Base-by-base conservation (phyloP, 2,329 filamentous ascomycete genomes). In the Xylariaceae sp. region DNA sequence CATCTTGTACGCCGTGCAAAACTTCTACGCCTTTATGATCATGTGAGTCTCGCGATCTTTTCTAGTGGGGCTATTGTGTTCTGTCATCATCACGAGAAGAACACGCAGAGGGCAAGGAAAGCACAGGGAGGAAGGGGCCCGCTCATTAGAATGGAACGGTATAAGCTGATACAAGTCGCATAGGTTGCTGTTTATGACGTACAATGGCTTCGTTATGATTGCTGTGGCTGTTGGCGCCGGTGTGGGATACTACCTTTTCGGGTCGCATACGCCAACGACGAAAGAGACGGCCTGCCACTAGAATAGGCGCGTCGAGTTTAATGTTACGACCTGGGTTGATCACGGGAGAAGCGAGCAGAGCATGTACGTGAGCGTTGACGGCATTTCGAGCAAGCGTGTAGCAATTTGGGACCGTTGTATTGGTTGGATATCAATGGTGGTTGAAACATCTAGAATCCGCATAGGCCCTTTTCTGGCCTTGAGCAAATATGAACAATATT, bases 101-200 rank as follows among this genome's bases (percentile, higher is more conserved):
- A 13, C 6, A 32, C 30, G 7, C 8, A 6, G 8, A 17, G 13
- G 30, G 13, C 13, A 13, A 32, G 22, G 22, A 11, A 26, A 26
- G 22, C 6, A 26, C 6, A 6, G 22, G 22, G 22, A 30, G 32
- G 12, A 30, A 19, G 13, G 11, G 13, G 4, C 24, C 18, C 9
- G 30, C 32, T 41, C n/a, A 6, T 2, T 6, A 24, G 15, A 15
- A 39, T 44, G 11, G 42, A 32, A 2, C 2, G 19, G 8, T 19
- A 26, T 26, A 16, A 8, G 3, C 6, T 19, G 22, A 26, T 26
- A 26, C 11, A 11, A 13, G 28, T 39, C 34, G 1, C 3, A 35
- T 15, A 97, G 91, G 93, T 74, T 98, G 47, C 69, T 98, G 17
- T 98, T 98, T 68, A 98, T 98, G 93, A 98, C 93, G n/a, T 98